These are phyloP conservation scores for Russula brevipes DNA, from an alignment of 768 basidiomycete genomes.

Conservation along the genomic window DNA sequence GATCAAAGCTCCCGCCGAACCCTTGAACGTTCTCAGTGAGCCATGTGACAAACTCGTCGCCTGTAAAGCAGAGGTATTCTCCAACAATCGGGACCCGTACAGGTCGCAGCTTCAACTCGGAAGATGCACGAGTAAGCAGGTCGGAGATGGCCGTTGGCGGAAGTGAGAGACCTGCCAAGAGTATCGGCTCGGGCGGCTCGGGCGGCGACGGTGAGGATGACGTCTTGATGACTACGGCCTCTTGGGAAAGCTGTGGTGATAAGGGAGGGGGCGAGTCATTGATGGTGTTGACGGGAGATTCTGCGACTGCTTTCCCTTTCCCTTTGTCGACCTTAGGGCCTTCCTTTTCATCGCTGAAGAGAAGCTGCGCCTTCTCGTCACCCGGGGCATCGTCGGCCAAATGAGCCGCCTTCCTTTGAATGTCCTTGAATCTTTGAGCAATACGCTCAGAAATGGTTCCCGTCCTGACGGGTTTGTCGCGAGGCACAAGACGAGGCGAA, in stretches of 20 bases:
- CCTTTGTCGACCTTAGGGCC: constrained; percentile 74
- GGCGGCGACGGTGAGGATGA: constrained; percentile 35
- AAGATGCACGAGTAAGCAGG: constrained; percentile 64
- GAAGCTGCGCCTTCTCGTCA: constrained; percentile 29
- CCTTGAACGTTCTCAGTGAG: constrained; percentile 70
- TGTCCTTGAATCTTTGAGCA: constrained; percentile 72
- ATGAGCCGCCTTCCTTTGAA: constrained; percentile 51
- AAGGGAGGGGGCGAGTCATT: constrained; percentile 55
- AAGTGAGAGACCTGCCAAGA: constrained; percentile 72
- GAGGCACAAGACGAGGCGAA: constrained; percentile 67
- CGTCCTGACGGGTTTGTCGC: constrained; percentile 54
- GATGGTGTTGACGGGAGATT: constrained; percentile 32
- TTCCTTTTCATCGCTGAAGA: constrained; percentile 32
- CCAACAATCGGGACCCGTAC: constrained; percentile 76
- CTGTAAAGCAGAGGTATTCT: constrained; percentile 82
- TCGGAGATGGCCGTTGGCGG: constrained; percentile 59
- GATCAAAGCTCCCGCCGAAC: constrained; percentile 71
- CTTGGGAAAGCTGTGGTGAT: constrained; percentile 55
- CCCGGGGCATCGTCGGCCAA: constrained; percentile 13
- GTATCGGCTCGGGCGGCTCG: constrained; percentile 48
- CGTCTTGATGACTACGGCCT: constrained; percentile 35
- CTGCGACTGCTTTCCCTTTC: constrained; percentile 61
- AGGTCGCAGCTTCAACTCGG: constrained; percentile 63
- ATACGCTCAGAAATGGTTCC: constrained; percentile 86
- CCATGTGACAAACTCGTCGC: constrained; percentile 87